A percentile compares a stretch with the other conserved stretches of the same genome.
phyloP scores from a whole-genome alignment of 2,329 filamentous ascomycete species.

The Aspergillus fumigatus region DNA sequence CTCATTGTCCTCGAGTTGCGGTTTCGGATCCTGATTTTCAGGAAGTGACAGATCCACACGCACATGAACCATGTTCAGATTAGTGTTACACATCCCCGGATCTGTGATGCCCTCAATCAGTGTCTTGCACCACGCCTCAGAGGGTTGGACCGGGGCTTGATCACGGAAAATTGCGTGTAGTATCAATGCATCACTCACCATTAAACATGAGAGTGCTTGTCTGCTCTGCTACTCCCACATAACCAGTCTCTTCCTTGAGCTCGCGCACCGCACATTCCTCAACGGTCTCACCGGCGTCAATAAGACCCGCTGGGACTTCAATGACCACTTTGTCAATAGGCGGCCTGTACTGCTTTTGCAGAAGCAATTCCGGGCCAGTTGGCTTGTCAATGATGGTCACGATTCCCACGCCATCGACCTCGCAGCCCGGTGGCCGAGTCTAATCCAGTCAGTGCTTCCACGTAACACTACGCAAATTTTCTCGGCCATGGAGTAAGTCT shows the following conservation, averaged over 20 bases:
- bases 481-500: background rate
- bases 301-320: conserved; percentile 57
- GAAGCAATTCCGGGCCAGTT: conserved; percentile 47
- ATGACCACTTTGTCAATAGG: conserved; percentile 56
- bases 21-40: conserved; percentile 65
- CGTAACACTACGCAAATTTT: background rate
- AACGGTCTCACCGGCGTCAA: conserved; percentile 54
- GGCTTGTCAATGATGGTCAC: conserved; percentile 55
- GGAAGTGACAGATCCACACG: conserved; percentile 64
- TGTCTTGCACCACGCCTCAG: background rate
- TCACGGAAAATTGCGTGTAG: background rate
- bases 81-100: conserved; percentile 48
- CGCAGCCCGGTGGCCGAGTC: conserved; percentile 49
- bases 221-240: conserved; percentile 47
- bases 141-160: background rate
- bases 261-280: conserved; percentile 55
- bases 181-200: conserved; percentile 26
- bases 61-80: conserved; percentile 61
- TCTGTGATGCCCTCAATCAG: conserved; percentile 26
- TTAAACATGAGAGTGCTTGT: conserved; percentile 44
- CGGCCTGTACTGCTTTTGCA: conserved; percentile 58
- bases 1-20: conserved; percentile 71
- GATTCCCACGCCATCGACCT: conserved; percentile 55
- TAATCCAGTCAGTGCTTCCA: conserved; percentile 9
- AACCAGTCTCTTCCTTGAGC: conserved; percentile 60